Percentiles rank a stretch among this genome's conserved stretches.
Evolutionary conservation across 441 rosid genomes (phyloP).

Genomic region (Eruca vesicaria): DNA sequence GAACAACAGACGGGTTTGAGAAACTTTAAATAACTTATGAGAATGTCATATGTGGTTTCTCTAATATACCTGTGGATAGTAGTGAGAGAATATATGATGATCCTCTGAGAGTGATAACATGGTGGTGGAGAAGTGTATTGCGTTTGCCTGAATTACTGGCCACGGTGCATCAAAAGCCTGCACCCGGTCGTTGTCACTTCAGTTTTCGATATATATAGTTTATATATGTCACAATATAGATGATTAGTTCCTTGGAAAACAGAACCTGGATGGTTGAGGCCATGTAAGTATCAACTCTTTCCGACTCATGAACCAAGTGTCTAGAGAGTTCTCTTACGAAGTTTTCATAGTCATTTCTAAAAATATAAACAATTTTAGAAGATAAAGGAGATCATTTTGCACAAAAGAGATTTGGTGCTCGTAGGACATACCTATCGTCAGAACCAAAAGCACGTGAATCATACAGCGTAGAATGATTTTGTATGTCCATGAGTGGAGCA

Average conservation of each 20-base stretch:
- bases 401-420: not conserved
- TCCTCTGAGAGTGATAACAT: conserved; percentile 82
- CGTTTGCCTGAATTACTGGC: conserved; percentile 96
- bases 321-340: conserved; percentile 79
- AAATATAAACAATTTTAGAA: conserved; percentile 18
- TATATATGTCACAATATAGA: not conserved
- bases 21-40: not conserved
- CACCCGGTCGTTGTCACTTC: conserved; percentile 25
- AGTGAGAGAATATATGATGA: conserved; percentile 65
- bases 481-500: conserved; percentile 67
- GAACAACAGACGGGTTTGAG: conserved; percentile 23
- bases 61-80: conserved; percentile 66
- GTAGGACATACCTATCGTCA: conserved; percentile 67
- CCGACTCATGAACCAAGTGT: conserved; percentile 60
- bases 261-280: conserved; percentile 88
- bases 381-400: not conserved
- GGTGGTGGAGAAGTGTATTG: conserved; percentile 85
- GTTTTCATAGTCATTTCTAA: conserved; percentile 78
- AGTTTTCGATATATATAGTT: not conserved
- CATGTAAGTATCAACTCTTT: conserved; percentile 80
- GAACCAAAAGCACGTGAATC: conserved; percentile 62
- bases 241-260: not conserved
- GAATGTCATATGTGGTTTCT: conserved; percentile 13
- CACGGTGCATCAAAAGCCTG: conserved; percentile 98
- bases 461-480: conserved; percentile 53